Base-by-base conservation (phyloP, 176 grass and related monocot species). In the Hyparrhenia diplandra region DNA sequence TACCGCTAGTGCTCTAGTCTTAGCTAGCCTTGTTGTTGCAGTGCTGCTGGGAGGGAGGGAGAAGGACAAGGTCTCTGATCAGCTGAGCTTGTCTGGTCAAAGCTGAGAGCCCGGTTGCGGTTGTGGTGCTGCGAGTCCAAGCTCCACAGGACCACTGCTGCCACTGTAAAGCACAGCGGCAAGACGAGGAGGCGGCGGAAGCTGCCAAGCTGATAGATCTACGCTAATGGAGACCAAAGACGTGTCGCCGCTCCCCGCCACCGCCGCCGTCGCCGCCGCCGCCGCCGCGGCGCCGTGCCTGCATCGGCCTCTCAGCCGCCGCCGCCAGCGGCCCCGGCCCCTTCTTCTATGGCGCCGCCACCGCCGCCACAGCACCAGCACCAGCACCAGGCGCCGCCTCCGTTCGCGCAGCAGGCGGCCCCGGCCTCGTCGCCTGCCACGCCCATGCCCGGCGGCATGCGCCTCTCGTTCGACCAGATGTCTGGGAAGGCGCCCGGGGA, bases 391-490 rank as follows among this genome's bases (percentile, higher is more conserved):
- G 21, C 10, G 21, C 71, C 42, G 11, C 60, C 40, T 25, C 85
- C 60, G 71, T 75, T 75, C 52, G 63, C 69, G 29, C 87, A 74
- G 11, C 59, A 65, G 49, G 23, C 79, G 25, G 47, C 75, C 23
- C 21, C 58, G 40, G 31, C 62, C 1, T 43, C 73, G 5, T 39
- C 73, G 0, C 64, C 80, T 3, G 36, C 46, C 2, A 71, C 41
- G 39, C 21, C 77, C 87, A 85, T 89, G 87, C 72, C 82, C 0
- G 72, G 65, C 34, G 59, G 78, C 83, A 73, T 86, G 83, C 29
- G 88, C 2, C 88, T 90, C 46, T 86, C 88, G 30, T 90, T 90
- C 83, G 88, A 89, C 78, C 88, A 82, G 83, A 86, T 86, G 88
- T 37, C 40, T 0, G 78, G 21, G 21, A 82, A 85, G 79, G 12